Conservation (phyloP, 768 basidiomycete species). For the Boletus reticuloceps region DNA sequence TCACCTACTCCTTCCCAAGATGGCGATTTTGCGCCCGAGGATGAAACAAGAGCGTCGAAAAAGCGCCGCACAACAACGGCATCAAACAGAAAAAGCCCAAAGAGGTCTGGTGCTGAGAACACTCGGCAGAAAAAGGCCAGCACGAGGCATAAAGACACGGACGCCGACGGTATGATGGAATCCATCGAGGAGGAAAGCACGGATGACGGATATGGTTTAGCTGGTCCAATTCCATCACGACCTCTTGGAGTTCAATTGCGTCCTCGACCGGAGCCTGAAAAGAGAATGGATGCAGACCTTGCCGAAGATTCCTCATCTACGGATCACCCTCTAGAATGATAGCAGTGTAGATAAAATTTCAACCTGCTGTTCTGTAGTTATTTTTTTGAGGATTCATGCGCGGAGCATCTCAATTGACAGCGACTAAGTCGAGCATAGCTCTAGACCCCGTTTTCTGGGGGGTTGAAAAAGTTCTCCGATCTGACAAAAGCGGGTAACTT, state of each 20-base stretch:
- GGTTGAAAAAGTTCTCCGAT: background rate
- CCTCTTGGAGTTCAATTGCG: slow-evolving; percentile 36
- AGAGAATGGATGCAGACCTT: slow-evolving; percentile 10
- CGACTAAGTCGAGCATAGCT: background rate
- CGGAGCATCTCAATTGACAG: background rate
- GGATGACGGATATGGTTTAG: slow-evolving; percentile 9
- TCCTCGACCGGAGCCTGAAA: slow-evolving; percentile 39
- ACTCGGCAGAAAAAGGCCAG: slow-evolving; percentile 1
- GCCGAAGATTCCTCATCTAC: slow-evolving; percentile 8
- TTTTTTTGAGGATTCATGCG: background rate
- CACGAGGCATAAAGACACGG: background rate
- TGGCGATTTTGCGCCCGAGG: slow-evolving; percentile 27
- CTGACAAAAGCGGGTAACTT: slow-evolving; percentile 1
- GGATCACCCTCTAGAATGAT: slow-evolving; percentile 4
- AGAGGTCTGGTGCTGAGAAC: slow-evolving; percentile 3
- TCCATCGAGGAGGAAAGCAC: slow-evolving; percentile 16
- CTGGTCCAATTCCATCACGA: slow-evolving; percentile 9
- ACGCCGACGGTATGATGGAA: background rate
- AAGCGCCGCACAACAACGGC: slow-evolving; percentile 32
- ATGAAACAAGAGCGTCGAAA: slow-evolving; percentile 23
- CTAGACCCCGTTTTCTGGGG: no score
- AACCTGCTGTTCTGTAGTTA: background rate
- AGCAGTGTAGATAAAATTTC: background rate
- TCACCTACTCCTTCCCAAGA: slow-evolving; percentile 23
- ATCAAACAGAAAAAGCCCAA: slow-evolving; percentile 10